Percentiles rank a stretch among this genome's conserved stretches.
phyloP scores from a whole-genome alignment of 176 grass and related monocot genomes.

The Raddia distichophylla region DNA sequence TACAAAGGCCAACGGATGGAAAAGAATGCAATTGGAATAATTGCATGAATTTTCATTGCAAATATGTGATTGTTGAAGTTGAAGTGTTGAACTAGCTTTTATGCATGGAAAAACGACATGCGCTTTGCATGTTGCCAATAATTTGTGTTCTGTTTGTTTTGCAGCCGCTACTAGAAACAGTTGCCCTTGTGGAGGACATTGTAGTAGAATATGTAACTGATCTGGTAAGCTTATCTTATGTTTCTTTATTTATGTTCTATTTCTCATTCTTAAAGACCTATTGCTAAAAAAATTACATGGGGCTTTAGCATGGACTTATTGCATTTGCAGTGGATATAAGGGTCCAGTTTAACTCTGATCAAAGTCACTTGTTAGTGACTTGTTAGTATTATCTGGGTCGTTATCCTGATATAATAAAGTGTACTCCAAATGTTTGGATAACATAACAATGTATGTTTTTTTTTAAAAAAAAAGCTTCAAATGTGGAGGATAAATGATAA shows the following conservation, averaged over 20 bases:
- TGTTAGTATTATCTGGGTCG: too few relatives aligned
- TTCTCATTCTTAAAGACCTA: too few relatives aligned
- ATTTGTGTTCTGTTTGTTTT: slow-evolving; percentile 38
- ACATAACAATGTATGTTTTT: slow-evolving; percentile 7
- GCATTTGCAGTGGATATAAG: too few relatives aligned
- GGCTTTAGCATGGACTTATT: too few relatives aligned
- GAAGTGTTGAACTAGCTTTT: too few relatives aligned
- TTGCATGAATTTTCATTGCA: not conserved
- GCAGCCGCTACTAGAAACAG: slow-evolving; percentile 95
- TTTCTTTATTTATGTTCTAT: slow-evolving; percentile 26
- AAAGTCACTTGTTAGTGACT: too few relatives aligned
- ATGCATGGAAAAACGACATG: too few relatives aligned
- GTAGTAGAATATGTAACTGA: slow-evolving; percentile 95
- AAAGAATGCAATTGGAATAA: not conserved
- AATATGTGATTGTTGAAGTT: not conserved
- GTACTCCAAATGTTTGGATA: slow-evolving; percentile 16
- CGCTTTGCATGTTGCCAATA: not conserved
- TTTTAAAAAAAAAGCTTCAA: slow-evolving; percentile 16
- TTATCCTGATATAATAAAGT: slow-evolving; percentile 3
- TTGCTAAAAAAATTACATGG: too few relatives aligned
- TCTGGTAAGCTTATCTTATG: slow-evolving; percentile 55
- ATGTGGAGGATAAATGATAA: slow-evolving; percentile 32
- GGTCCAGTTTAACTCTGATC: too few relatives aligned
- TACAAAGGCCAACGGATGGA: too few relatives aligned
- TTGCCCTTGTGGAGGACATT: slow-evolving; percentile 96